These are phyloP conservation scores for Heliosperma pusillum DNA, from an alignment of 148 eudicot species.

Conservation along the genomic window DNA sequence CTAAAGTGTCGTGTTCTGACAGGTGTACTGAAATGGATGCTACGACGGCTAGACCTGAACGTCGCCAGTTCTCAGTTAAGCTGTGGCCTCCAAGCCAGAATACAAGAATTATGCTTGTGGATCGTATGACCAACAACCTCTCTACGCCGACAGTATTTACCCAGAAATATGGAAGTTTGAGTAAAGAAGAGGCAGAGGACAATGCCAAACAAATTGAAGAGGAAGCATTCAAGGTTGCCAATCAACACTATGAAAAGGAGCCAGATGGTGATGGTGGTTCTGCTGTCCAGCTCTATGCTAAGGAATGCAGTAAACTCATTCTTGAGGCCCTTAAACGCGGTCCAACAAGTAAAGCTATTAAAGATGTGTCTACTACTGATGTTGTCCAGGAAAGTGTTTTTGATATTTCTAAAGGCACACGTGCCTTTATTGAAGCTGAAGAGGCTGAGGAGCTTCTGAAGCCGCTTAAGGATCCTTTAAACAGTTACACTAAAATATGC, in stretches of 20 bases:
- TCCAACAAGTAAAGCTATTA: slow-evolving; percentile 35
- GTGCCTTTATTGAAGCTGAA: slow-evolving; percentile 52
- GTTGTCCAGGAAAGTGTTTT: slow-evolving; percentile 36
- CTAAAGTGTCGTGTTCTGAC: background rate
- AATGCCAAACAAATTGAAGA: slow-evolving; percentile 71
- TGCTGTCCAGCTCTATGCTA: slow-evolving; percentile 80
- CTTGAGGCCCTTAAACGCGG: slow-evolving; percentile 69
- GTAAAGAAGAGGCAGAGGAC: slow-evolving; percentile 68
- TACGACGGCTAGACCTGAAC: slow-evolving; percentile 22
- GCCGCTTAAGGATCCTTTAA: slow-evolving; percentile 48
- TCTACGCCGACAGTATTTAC: slow-evolving; percentile 64
- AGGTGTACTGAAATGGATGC: slow-evolving; percentile 41
- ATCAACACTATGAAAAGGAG: slow-evolving; percentile 60
- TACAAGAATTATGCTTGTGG: slow-evolving; percentile 64
- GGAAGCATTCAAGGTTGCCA: slow-evolving; percentile 54
- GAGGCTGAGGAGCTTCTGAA: slow-evolving; percentile 59
- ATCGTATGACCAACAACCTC: slow-evolving; percentile 68
- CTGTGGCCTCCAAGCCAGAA: slow-evolving; percentile 77
- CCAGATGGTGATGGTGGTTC: slow-evolving; percentile 88
- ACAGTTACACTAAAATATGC: slow-evolving; percentile 53
- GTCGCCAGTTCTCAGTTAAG: slow-evolving; percentile 48
- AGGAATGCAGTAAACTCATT: slow-evolving; percentile 75
- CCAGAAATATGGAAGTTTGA: slow-evolving; percentile 63
- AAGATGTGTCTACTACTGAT: slow-evolving; percentile 24
- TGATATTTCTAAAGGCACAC: slow-evolving; percentile 61